Percentiles rank a stretch among this genome's conserved stretches.
phyloP scores from a whole-genome alignment of 2,329 filamentous ascomycete species.

The Botrytis aclada region DNA sequence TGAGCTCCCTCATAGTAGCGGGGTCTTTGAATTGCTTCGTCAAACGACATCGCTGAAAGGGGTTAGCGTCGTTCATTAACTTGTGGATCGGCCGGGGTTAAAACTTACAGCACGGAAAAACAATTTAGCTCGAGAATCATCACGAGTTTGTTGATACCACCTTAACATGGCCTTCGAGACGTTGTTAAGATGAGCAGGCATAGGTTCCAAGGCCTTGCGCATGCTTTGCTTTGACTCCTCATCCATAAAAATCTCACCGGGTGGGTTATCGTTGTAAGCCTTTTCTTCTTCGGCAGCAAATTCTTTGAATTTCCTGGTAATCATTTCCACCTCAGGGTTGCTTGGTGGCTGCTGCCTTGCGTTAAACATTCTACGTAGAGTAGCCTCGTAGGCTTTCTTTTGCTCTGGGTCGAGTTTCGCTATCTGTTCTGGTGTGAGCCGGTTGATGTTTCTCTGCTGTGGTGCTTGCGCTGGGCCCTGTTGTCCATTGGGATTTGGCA shows the following conservation, averaged over 20 bases:
- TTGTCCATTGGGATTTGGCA: conserved; percentile 39
- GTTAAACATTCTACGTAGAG: conserved; percentile 16
- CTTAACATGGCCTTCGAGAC: conserved; percentile 29
- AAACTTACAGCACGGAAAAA: conserved; percentile 38
- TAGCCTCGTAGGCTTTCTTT: conserved; percentile 34
- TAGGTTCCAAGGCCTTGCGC: conserved; percentile 22
- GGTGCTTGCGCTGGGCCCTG: conserved; percentile 23
- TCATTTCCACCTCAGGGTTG: not conserved
- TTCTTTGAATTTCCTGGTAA: conserved; percentile 23
- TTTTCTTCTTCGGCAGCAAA: conserved; percentile 28
- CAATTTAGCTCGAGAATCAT: conserved; percentile 32
- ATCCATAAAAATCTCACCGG: conserved; percentile 35
- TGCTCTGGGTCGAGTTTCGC: conserved; percentile 34
- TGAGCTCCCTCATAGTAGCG: conserved; percentile 46
- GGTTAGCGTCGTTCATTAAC: conserved; percentile 38
- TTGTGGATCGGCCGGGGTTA: not conserved
- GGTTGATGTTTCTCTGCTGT: conserved; percentile 37
- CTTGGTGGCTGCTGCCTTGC: not conserved
- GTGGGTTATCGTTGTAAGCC: conserved; percentile 19
- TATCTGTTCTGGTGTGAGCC: conserved; percentile 34
- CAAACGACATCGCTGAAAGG: conserved; percentile 50
- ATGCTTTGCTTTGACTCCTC: conserved; percentile 28
- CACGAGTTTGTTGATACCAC: conserved; percentile 35
- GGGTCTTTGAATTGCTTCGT: conserved; percentile 49
- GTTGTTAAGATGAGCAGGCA: conserved; percentile 29